phyloP scores from a whole-genome alignment of 1,284 basidiomycete genomes.

The Rhodotorula sp. region DNA sequence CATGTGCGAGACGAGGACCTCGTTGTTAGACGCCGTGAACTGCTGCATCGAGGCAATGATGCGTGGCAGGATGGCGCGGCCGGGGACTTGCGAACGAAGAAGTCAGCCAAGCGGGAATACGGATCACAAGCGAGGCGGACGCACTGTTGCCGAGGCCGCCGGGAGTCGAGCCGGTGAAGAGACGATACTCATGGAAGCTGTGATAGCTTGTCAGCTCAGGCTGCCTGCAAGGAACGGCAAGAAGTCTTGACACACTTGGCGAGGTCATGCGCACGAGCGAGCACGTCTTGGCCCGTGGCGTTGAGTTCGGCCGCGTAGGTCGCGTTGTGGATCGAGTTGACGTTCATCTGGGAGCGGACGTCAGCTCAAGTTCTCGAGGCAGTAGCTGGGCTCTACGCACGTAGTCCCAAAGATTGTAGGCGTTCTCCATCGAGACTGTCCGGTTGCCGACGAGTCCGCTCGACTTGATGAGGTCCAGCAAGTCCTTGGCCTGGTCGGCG shows the following conservation, averaged over 20 bases:
- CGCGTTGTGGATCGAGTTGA: constrained; percentile 72
- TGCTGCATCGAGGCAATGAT: constrained; percentile 67
- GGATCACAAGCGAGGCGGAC: not conserved
- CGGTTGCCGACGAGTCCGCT: constrained; percentile 63
- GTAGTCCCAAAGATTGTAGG: constrained; percentile 62
- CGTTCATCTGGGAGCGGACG: constrained; percentile 55
- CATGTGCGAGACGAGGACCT: constrained; percentile 71
- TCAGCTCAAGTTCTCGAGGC: constrained; percentile 51
- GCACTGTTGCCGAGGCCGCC: constrained; percentile 67
- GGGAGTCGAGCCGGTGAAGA: constrained; percentile 65
- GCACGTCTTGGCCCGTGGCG: constrained; percentile 49
- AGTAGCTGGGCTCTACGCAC: not conserved
- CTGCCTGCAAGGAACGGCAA: too few species aligned
- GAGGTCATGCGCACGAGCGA: constrained; percentile 16
- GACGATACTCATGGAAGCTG: constrained; percentile 71
- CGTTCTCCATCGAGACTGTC: constrained; percentile 65
- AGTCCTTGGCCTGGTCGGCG: constrained; percentile 59
- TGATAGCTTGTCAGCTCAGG: not conserved
- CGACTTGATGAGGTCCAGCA: constrained; percentile 64
- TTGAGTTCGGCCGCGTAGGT: constrained; percentile 70
- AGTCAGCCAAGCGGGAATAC: not conserved
- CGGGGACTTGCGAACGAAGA: constrained; percentile 58
- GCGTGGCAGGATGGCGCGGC: constrained; percentile 69
- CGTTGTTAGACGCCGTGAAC: constrained; percentile 68
- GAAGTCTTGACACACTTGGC: constrained; percentile 15